Base-by-base conservation (phyloP, 2,329 filamentous ascomycete genomes). In the Ustulina deusta region DNA sequence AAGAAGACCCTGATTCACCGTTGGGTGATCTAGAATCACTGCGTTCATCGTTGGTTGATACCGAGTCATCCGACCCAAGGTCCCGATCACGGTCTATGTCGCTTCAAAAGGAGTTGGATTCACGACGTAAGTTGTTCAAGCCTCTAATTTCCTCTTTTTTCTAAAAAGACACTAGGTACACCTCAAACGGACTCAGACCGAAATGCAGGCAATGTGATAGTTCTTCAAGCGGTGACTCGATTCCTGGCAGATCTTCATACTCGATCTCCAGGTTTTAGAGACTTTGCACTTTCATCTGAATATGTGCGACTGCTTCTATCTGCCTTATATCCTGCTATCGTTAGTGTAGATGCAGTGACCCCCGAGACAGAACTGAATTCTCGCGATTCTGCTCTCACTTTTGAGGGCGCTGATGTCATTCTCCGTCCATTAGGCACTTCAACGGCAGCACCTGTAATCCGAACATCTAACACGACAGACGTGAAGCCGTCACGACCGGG, bases 291-390 rank as follows among this genome's bases (percentile, higher is more conserved):
- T 11, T 87, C 86, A 0, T 97, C 94, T 0, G 91, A 92, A 51
- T 98, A 97, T 79, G 83, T 95, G 1, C 90, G 95, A 68, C 85
- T 93, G 54, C 82, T 99, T 3, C 84, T 97, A 0, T 88, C 89
- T 40, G 90, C 93, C 13, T 83, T 98, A 2, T 99, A 96, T 76
- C 94, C 96, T 1, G 89, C 96, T 20, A 87, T 97, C 57, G 94
- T 97, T 29, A 95, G 93, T 73, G 90, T 93, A 13, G 93, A 97
- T 79, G 86, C 90, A 25, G 90, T 97, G 44, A 91, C 88, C 62
- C 90, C 96, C 0, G 92, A 96, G 74, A 92, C 90, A 0, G 96
- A 99, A 78, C 82, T 98, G n/a, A 90, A 93, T 73, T 94, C 93
- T 17, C 87, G 91, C 73, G 91, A 94, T 72, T 92, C 92, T 11